These are phyloP conservation scores for Xerophyta viscosa DNA, from an alignment of 106 monocot genomes.

Conservation along the genomic window DNA sequence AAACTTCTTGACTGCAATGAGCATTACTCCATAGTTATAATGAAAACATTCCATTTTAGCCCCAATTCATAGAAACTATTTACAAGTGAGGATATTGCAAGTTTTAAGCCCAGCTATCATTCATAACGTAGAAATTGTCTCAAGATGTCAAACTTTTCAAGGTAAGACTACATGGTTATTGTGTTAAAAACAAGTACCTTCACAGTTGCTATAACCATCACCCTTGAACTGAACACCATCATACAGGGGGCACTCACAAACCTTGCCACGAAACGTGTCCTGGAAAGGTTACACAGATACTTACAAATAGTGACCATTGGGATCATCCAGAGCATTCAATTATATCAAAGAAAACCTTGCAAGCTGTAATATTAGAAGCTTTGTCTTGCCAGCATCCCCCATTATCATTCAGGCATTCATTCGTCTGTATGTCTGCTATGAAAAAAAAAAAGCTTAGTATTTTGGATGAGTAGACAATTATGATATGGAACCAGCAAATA, in stretches of 20 bases:
- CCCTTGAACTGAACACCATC: conserved; percentile 88
- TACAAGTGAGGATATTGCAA: too few relatives aligned
- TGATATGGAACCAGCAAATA: conserved; percentile 5
- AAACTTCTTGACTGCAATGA: too few relatives aligned
- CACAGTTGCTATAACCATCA: conserved; percentile 86
- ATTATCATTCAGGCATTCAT: conserved; percentile 84
- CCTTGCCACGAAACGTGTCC: conserved; percentile 98
- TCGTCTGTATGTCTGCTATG: conserved; percentile 76
- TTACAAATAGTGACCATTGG: conserved; percentile 6
- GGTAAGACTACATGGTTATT: too few relatives aligned
- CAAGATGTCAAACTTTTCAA: too few relatives aligned
- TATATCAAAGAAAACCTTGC: conserved; percentile 49
- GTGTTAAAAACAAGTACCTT: too few relatives aligned
- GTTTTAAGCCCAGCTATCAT: too few relatives aligned
- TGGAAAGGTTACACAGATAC: conserved; percentile 15
- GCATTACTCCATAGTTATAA: too few relatives aligned
- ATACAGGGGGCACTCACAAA: conserved; percentile 87
- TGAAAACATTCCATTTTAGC: too few relatives aligned
- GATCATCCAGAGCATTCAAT: background rate
- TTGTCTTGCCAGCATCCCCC: conserved; percentile 99
- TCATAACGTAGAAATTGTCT: too few relatives aligned
- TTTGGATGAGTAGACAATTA: too few relatives aligned
- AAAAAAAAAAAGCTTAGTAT: too few relatives aligned
- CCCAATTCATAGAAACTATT: too few relatives aligned
- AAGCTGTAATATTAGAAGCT: conserved; percentile 70